A percentile compares a stretch with the other conserved stretches of the same genome.
Evolutionary conservation across 2,329 filamentous ascomycete genomes (phyloP).

Genomic region (Dactylella cylindrospora): DNA sequence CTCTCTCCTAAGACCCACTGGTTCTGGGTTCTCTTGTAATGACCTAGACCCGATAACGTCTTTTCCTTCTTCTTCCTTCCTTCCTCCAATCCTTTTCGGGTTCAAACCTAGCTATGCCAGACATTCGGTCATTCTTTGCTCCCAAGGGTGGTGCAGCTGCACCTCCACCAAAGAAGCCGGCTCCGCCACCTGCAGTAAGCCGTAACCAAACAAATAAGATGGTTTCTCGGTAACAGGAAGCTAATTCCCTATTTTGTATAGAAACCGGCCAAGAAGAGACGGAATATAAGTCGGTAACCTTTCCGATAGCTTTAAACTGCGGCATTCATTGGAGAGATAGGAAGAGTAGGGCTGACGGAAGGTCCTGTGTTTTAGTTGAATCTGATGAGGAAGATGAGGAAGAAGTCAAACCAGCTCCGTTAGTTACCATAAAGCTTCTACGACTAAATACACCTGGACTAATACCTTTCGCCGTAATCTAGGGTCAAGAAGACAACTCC

Average conservation of each 20-base stretch:
- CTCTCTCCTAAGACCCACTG: conserved; percentile 5
- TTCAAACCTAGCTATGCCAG: conserved; percentile 64
- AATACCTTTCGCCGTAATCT: neutral
- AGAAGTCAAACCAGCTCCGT: conserved; percentile 44
- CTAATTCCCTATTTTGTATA: conserved; percentile 2
- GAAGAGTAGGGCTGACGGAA: conserved; percentile 2
- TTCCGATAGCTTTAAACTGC: neutral
- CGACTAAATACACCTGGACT: neutral
- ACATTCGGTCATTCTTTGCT: conserved; percentile 90
- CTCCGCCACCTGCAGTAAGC: conserved; percentile 44
- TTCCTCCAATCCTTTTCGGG: neutral
- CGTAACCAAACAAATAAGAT: neutral
- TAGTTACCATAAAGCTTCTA: conserved; percentile 2
- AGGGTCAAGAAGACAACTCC: conserved; percentile 54
- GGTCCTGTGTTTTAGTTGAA: conserved; percentile 47
- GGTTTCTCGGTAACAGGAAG: neutral
- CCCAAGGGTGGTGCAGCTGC: conserved; percentile 62
- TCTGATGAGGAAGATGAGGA: conserved; percentile 54
- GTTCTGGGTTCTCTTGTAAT: neutral
- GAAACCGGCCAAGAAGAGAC: conserved; percentile 24
- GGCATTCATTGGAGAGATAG: neutral
- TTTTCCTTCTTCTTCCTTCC: neutral
- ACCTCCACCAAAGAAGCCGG: conserved; percentile 31
- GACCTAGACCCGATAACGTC: neutral
- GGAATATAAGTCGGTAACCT: conserved; percentile 28